These are phyloP conservation scores for Raphidocelis subcapitata DNA, from an alignment of 139 green algal species.

Conservation along the genomic window DNA sequence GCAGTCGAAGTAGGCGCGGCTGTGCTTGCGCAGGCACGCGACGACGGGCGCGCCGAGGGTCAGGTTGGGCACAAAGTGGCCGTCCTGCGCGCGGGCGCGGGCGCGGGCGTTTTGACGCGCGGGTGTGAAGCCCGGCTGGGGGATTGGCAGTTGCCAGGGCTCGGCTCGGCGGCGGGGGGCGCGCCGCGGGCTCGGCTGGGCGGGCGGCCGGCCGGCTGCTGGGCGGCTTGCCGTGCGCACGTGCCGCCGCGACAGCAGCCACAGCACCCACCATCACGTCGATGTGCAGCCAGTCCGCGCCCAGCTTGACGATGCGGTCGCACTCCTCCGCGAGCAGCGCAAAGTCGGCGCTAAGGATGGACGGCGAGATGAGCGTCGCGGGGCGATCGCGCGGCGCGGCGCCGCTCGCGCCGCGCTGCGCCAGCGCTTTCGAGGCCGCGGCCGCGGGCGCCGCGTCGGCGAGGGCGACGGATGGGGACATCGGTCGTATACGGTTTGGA, in stretches of 20 bases:
- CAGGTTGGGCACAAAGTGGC: slow-evolving; percentile 95
- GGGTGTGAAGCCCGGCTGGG: not conserved
- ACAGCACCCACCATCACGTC: slow-evolving; percentile 56
- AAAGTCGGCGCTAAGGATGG: slow-evolving; percentile 89
- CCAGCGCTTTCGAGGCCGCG: too few species aligned
- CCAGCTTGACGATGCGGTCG: slow-evolving; percentile 69
- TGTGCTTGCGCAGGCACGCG: slow-evolving; percentile 75
- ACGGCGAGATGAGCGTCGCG: slow-evolving; percentile 66
- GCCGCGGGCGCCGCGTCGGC: too few species aligned
- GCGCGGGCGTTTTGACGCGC: not conserved
- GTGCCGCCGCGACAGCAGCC: too few species aligned
- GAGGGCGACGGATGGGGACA: too few species aligned
- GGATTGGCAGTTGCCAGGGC: not conserved
- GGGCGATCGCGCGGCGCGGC: slow-evolving; percentile 41
- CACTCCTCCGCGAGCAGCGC: slow-evolving; percentile 75
- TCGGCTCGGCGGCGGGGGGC: not conserved
- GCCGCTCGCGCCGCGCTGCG: too few species aligned
- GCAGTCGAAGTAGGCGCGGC: slow-evolving; percentile 86
- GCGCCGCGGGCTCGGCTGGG: not conserved
- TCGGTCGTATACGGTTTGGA: too few species aligned
- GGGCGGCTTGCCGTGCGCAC: too few species aligned
- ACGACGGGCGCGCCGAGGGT: slow-evolving; percentile 89
- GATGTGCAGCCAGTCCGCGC: slow-evolving; percentile 80
- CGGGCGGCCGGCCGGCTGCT: not conserved
- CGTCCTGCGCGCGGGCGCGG: slow-evolving; percentile 70